A percentile compares a stretch with the other conserved stretches of the same genome.
These are phyloP conservation scores for Asparagopsis taxiformis DNA, from an alignment of 31 red algal genomes.

Conservation along the genomic window DNA sequence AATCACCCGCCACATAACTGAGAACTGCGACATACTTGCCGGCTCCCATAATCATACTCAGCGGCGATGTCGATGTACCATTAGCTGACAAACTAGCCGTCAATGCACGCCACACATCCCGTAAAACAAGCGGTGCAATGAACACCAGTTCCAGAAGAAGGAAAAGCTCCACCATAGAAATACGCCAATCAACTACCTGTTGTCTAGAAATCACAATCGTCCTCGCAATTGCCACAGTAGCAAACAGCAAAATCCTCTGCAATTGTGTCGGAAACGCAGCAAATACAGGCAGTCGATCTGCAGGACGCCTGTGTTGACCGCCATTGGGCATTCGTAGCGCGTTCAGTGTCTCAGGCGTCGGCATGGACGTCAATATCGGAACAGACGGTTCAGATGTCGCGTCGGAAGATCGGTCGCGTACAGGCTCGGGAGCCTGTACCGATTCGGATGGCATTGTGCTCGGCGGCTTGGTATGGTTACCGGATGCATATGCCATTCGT, in stretches of 20 bases:
- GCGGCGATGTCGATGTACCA: background rate
- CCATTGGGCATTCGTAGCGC: background rate
- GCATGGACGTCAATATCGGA: background rate
- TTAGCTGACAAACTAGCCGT: background rate
- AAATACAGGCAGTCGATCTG: background rate
- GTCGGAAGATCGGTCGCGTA: background rate
- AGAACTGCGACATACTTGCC: slow-evolving; percentile 8
- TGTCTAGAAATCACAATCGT: background rate
- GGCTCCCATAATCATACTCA: slow-evolving; percentile 11
- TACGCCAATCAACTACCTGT: background rate
- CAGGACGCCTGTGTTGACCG: background rate
- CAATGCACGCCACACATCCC: background rate
- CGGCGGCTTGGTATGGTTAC: slow-evolving; percentile 18
- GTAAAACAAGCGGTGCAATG: background rate
- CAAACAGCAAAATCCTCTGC: background rate
- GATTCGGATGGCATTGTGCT: slow-evolving; percentile 15
- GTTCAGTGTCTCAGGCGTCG: background rate
- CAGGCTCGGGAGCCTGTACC: background rate
- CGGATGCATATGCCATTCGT: slow-evolving; percentile 63
- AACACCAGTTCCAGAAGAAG: background rate
- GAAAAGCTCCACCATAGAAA: background rate
- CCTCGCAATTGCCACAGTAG: background rate
- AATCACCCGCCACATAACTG: slow-evolving; percentile 17
- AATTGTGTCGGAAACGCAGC: background rate
- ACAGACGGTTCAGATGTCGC: background rate